Percentiles rank a stretch among this genome's conserved stretches.
These are phyloP conservation scores for Botrytis medusae DNA, from an alignment of 2,329 filamentous ascomycete species.

Conservation along the genomic window DNA sequence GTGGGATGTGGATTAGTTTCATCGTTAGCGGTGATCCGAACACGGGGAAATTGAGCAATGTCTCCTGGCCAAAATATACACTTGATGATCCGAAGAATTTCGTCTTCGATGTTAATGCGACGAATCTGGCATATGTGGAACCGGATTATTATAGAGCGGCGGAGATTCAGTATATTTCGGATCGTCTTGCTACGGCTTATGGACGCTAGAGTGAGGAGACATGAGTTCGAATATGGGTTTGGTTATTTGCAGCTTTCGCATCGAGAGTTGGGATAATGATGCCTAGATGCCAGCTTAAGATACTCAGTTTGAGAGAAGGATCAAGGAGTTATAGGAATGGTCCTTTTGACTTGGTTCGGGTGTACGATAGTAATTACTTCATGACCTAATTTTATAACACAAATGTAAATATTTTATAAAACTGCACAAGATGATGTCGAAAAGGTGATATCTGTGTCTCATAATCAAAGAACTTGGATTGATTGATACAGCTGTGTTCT, in stretches of 20 bases:
- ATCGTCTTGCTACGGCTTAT: conserved; percentile 8
- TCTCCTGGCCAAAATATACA: conserved; percentile 48
- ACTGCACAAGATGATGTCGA: background rate
- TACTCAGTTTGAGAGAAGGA: background rate
- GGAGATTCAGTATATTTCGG: conserved; percentile 22
- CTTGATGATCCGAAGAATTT: conserved; percentile 43
- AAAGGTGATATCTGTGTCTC: background rate
- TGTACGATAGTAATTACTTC: background rate
- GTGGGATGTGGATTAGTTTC: conserved; percentile 34
- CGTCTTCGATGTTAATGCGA: conserved; percentile 50
- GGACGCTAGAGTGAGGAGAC: background rate
- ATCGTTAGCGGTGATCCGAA: conserved; percentile 32
- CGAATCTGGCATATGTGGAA: conserved; percentile 42
- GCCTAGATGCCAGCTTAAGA: background rate
- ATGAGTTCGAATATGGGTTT: background rate
- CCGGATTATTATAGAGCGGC: conserved; percentile 46
- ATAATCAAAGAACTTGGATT: background rate
- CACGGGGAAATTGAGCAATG: conserved; percentile 9
- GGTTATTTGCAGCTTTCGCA: rapidly evolving
- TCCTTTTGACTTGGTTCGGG: background rate
- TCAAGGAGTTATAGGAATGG: background rate
- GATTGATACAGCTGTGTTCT: background rate
- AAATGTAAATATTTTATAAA: background rate
- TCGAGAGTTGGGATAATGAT: background rate
- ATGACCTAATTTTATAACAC: background rate